phyloP scores from a whole-genome alignment of 2,329 filamentous ascomycete genomes.

The Penicillium sp. region DNA sequence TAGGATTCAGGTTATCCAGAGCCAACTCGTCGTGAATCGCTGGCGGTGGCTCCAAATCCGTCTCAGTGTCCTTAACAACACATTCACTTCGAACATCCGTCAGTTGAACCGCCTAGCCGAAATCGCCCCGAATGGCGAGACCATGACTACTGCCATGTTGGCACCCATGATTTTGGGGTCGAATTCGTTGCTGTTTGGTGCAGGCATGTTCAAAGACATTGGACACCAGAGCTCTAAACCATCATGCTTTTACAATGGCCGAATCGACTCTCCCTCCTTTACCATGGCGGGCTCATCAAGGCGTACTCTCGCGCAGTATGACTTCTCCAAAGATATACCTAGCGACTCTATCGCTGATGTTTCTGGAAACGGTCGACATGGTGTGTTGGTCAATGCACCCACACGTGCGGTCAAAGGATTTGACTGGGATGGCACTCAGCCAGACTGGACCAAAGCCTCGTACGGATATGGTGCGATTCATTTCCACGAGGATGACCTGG shows the following conservation, averaged over 20 bases:
- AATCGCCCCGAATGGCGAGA: background rate
- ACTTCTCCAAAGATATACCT: background rate
- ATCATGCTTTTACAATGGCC: background rate
- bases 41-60: background rate
- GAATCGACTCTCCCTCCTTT: background rate
- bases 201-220: background rate
- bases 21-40: background rate
- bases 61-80: background rate
- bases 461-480: slow-evolving; percentile 39
- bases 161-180: background rate
- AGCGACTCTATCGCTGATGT: slow-evolving; percentile 11
- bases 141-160: background rate
- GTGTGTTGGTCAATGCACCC: slow-evolving; percentile 32
- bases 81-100: background rate
- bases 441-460: slow-evolving; percentile 31
- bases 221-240: background rate
- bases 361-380: slow-evolving; percentile 24
- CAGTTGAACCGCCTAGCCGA: background rate
- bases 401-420: slow-evolving; percentile 33
- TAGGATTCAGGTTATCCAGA: background rate
- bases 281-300: background rate
- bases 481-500: slow-evolving; percentile 40
- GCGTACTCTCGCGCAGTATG: background rate
- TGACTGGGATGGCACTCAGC: slow-evolving; percentile 31
- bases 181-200: background rate